These are phyloP conservation scores for Pythium apleroticum DNA, from an alignment of 352 stramenopile genomes.

Conservation along the genomic window DNA sequence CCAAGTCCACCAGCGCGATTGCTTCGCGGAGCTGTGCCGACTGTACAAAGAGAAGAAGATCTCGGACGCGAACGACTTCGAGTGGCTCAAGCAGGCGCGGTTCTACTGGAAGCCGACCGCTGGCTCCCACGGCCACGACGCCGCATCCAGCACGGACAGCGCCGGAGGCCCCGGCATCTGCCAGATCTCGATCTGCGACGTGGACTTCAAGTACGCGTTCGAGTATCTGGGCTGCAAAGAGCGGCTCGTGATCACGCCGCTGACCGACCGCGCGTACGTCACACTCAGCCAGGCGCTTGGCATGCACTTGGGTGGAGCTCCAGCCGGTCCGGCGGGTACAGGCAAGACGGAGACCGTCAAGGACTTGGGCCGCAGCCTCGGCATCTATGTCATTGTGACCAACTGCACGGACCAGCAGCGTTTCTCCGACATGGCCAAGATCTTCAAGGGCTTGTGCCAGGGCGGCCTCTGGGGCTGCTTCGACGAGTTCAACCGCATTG, in stretches of 20 bases:
- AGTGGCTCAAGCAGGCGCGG: conserved; percentile 81
- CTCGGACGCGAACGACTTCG: conserved; percentile 71
- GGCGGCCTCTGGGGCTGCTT: conserved; percentile 89
- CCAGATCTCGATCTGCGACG: conserved; percentile 93
- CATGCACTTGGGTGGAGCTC: conserved; percentile 87
- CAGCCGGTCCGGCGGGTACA: conserved; percentile 85
- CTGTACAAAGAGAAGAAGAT: conserved; percentile 86
- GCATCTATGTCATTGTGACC: conserved; percentile 91
- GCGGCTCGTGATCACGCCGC: conserved; percentile 85
- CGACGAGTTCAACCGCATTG: conserved; percentile 89
- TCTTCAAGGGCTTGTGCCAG: conserved; percentile 92
- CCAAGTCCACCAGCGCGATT: conserved; percentile 89
- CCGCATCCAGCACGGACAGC: background rate
- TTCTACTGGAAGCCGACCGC: conserved; percentile 64
- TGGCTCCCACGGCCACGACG: background rate
- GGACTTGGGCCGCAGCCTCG: conserved; percentile 89
- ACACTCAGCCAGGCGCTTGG: conserved; percentile 89
- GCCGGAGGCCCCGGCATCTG: conserved; percentile 86
- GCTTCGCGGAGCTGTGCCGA: conserved; percentile 61
- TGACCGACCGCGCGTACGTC: conserved; percentile 91
- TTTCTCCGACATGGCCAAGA: conserved; percentile 92
- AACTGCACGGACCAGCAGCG: conserved; percentile 93
- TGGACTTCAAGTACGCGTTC: conserved; percentile 92
- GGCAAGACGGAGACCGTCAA: conserved; percentile 93
- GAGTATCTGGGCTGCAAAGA: conserved; percentile 94